Conservation (phyloP, 345 rosid genomes). For the Geranium rotundifolium region DNA sequence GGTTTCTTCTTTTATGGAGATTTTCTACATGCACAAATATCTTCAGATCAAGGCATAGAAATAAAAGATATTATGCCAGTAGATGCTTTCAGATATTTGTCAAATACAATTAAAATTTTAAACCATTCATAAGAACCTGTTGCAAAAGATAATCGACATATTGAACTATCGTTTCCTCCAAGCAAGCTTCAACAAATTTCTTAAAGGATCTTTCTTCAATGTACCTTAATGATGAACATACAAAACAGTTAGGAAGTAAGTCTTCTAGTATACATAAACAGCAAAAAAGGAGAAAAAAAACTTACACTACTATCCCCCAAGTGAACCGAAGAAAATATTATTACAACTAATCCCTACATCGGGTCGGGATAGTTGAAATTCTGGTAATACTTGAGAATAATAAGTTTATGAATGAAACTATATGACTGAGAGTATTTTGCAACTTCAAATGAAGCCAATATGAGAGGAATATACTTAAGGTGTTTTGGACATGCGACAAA, state of each 20-base stretch:
- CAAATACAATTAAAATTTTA: neutral
- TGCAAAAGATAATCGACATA: conserved; percentile 84
- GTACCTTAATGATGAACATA: conserved; percentile 45
- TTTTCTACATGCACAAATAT: conserved; percentile 41
- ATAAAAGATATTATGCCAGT: neutral
- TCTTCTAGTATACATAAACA: neutral
- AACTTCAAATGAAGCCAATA: too few relatives aligned
- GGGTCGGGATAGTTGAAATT: too few relatives aligned
- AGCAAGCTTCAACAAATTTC: conserved; percentile 90
- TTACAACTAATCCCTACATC: too few relatives aligned
- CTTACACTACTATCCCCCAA: neutral
- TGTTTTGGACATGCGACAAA: too few relatives aligned
- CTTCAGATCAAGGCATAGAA: conserved; percentile 1
- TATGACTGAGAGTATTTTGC: too few relatives aligned
- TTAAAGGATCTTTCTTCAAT: conserved; percentile 92
- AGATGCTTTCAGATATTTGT: neutral
- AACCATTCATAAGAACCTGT: conserved; percentile 38
- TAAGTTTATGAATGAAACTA: too few relatives aligned
- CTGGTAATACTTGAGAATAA: too few relatives aligned
- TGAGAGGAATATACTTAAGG: too few relatives aligned
- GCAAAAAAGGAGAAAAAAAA: neutral
- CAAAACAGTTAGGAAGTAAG: conserved; percentile 9
- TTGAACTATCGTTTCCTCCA: conserved; percentile 81
- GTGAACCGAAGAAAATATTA: too few relatives aligned
- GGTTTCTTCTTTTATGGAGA: conserved; percentile 89